Percentiles rank a stretch among this genome's conserved stretches.
phyloP scores from a whole-genome alignment of 768 basidiomycete species.

The Auricularia heimuer region DNA sequence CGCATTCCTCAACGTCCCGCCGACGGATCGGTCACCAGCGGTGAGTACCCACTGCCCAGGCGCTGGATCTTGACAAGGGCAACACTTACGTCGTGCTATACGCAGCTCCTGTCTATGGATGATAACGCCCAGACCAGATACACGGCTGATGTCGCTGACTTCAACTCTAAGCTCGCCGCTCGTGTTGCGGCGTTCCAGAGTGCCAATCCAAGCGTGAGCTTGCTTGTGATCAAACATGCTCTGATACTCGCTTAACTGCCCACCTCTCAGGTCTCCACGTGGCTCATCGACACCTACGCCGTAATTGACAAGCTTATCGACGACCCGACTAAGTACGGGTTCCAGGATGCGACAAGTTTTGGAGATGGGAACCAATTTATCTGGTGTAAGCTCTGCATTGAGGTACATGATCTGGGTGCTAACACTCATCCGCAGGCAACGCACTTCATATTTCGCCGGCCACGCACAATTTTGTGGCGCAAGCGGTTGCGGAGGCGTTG shows the following conservation, averaged over 20 bases:
- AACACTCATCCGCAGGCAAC: background rate
- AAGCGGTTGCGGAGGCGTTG: background rate
- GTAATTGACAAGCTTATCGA: background rate
- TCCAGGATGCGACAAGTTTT: background rate
- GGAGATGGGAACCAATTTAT: background rate
- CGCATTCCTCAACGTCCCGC: constrained; percentile 50
- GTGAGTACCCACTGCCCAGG: constrained; percentile 13
- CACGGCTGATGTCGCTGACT: constrained; percentile 39
- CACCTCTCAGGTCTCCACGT: background rate
- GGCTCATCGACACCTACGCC: background rate
- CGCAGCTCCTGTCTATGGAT: constrained; percentile 30
- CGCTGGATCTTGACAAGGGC: no score
- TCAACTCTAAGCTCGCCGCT: constrained; percentile 40
- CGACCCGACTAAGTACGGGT: background rate
- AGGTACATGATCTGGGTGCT: no score
- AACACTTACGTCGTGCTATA: constrained; percentile 29
- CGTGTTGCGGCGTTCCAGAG: constrained; percentile 31
- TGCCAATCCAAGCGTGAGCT: constrained; percentile 35
- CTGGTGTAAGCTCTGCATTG: background rate
- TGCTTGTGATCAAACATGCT: background rate
- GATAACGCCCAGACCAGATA: constrained; percentile 24
- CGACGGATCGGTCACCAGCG: constrained; percentile 36
- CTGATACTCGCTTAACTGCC: background rate
- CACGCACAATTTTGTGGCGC: background rate
- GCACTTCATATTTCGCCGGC: background rate